These are phyloP conservation scores for Lanmaoa rubissima DNA, from an alignment of 768 basidiomycete genomes.

Conservation along the genomic window DNA sequence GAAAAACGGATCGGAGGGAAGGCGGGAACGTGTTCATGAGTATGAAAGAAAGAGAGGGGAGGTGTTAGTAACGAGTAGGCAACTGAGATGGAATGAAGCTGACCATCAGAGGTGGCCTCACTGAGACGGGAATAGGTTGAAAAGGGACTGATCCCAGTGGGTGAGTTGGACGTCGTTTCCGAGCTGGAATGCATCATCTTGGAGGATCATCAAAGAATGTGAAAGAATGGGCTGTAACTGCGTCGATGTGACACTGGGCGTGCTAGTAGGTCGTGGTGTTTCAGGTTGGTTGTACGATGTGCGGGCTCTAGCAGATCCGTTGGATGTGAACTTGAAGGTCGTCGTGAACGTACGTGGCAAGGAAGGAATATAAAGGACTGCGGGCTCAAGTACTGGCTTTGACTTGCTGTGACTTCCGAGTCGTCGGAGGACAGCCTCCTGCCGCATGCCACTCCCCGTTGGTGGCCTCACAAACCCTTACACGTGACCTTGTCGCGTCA, in stretches of 20 bases:
- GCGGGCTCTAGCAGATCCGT: neutral
- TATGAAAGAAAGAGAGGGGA: neutral
- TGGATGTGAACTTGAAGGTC: neutral
- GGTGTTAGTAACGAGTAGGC: neutral
- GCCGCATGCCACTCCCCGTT: neutral
- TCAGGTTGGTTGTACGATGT: neutral
- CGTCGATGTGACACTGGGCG: neutral
- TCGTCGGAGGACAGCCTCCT: slow-evolving; percentile 2
- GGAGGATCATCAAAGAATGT: slow-evolving; percentile 16
- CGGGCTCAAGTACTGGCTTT: neutral
- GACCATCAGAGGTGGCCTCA: slow-evolving; percentile 55
- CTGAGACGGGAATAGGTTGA: slow-evolving; percentile 40
- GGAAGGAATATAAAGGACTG: neutral
- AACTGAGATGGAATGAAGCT: slow-evolving; percentile 1
- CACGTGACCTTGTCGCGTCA: slow-evolving; percentile 13
- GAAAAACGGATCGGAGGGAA: slow-evolving; percentile 4
- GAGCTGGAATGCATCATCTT: slow-evolving; percentile 36
- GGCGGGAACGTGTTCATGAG: neutral
- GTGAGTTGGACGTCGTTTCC: slow-evolving; percentile 35
- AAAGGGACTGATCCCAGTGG: slow-evolving; percentile 38
- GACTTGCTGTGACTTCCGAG: slow-evolving; percentile 3
- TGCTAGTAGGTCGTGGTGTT: neutral
- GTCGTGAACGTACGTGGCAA: neutral
- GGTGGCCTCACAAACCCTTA: neutral
- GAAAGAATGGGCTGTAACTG: neutral